These are phyloP conservation scores for Calcarisporium arbuscula DNA, from an alignment of 2,329 filamentous ascomycete species.

Conservation along the genomic window DNA sequence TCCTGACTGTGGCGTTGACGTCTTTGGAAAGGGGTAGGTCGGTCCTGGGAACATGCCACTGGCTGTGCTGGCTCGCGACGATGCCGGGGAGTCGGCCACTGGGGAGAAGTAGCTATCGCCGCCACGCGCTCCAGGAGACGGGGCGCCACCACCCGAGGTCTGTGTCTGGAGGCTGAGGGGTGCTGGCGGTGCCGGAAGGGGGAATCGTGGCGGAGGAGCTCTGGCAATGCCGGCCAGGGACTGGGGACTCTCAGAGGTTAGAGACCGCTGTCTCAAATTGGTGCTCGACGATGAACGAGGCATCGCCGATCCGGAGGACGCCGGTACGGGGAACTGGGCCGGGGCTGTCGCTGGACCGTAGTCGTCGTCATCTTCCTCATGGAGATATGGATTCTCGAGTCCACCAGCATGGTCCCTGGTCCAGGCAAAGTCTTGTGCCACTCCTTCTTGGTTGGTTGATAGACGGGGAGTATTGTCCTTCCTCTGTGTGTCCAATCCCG, in stretches of 20 bases:
- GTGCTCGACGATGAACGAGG: conserved; percentile 55
- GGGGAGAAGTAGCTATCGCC: conserved; percentile 95
- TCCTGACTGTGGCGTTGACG: conserved; percentile 55
- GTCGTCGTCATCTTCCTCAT: conserved; percentile 56
- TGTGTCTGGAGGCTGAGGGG: conserved; percentile 65
- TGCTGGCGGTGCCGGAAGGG: conserved; percentile 50
- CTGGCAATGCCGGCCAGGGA: conserved; percentile 51
- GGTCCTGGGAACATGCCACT: conserved; percentile 61
- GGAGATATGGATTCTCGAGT: conserved; percentile 76
- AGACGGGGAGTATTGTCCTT: conserved; percentile 50
- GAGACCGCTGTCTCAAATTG: conserved; percentile 69
- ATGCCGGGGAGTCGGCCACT: conserved; percentile 69
- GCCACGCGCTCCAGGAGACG: conserved; percentile 55
- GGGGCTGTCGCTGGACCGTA: conserved; percentile 30
- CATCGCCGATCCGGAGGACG: conserved; percentile 16
- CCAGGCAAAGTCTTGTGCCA: conserved; percentile 72
- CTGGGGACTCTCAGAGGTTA: conserved; percentile 63
- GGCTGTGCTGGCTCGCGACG: conserved; percentile 66
- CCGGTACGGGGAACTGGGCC: conserved; percentile 26
- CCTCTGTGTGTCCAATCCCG: conserved; percentile 70
- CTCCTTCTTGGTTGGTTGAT: conserved; percentile 38
- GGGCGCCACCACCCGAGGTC: conserved; percentile 27
- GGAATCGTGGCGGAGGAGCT: conserved; percentile 65
- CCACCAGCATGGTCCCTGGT: conserved; percentile 60
- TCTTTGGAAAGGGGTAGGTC: conserved; percentile 66